These are phyloP conservation scores for Cymbopogon citratus DNA, from an alignment of 176 grass and related monocot genomes.

Conservation along the genomic window DNA sequence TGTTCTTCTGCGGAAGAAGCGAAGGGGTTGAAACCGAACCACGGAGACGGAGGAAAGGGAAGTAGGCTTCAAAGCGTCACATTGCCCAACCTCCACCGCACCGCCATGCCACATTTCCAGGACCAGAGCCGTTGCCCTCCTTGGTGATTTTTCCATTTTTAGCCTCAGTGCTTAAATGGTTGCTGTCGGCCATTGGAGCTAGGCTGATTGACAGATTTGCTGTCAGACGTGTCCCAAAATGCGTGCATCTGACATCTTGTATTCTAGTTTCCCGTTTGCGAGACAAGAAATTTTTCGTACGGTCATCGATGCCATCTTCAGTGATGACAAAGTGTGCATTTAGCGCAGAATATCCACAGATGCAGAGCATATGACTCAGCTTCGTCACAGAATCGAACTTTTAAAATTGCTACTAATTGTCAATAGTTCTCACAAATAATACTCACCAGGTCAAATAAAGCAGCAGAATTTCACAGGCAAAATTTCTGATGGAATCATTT, in stretches of 20 bases:
- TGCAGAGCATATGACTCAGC: neutral
- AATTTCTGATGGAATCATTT: neutral
- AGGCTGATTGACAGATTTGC: neutral
- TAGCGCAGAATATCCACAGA: neutral
- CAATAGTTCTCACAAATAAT: neutral
- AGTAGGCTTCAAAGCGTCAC: slow-evolving; percentile 41
- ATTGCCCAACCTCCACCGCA: slow-evolving; percentile 33
- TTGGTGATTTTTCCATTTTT: slow-evolving; percentile 33
- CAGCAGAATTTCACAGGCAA: neutral
- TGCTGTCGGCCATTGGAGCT: slow-evolving; percentile 1
- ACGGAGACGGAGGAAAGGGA: slow-evolving; percentile 23
- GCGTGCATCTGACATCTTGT: neutral
- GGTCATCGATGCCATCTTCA: neutral
- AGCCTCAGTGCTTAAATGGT: slow-evolving; percentile 6
- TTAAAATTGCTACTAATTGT: neutral
- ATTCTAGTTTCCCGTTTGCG: neutral
- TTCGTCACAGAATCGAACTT: neutral
- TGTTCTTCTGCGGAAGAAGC: slow-evolving; percentile 26
- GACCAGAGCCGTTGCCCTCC: slow-evolving; percentile 1
- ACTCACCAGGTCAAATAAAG: neutral
- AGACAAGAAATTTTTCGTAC: neutral
- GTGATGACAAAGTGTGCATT: neutral
- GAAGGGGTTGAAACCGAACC: slow-evolving; percentile 34
- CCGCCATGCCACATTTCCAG: slow-evolving; percentile 23
- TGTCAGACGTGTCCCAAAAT: neutral